Conservation (phyloP, 805 yeast genomes). For the Candida odintsovae region DNA sequence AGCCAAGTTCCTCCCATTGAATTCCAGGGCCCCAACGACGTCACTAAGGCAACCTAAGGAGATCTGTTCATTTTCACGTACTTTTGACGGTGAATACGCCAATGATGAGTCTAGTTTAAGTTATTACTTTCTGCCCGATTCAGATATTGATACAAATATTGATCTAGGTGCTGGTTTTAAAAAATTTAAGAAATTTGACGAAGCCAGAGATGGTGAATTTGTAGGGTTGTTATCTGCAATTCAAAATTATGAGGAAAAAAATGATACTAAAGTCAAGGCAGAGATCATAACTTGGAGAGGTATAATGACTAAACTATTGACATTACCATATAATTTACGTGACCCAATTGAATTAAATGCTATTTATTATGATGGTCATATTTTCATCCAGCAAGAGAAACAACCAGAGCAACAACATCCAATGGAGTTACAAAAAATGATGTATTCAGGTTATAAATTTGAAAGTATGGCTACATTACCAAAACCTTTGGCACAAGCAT, state of each 20-base stretch:
- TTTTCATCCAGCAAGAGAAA: slow-evolving; percentile 48
- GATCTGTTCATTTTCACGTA: slow-evolving; percentile 59
- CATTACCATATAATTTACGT: slow-evolving; percentile 53
- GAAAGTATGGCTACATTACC: slow-evolving; percentile 72
- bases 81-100: slow-evolving; percentile 45
- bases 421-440: slow-evolving; percentile 34
- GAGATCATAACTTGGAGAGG: slow-evolving; percentile 86
- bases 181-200: slow-evolving; percentile 52
- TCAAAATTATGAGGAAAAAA: slow-evolving; percentile 44
- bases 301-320: slow-evolving; percentile 65
- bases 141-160: slow-evolving; percentile 50
- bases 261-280: slow-evolving; percentile 39
- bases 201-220: slow-evolving; percentile 50
- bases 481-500: slow-evolving; percentile 65
- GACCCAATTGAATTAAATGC: slow-evolving; percentile 59
- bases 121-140: slow-evolving; percentile 81
- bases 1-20: slow-evolving; percentile 13
- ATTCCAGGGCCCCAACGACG: slow-evolving; percentile 49
- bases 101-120: slow-evolving; percentile 49
- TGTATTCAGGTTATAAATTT: slow-evolving; percentile 78
- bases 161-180: slow-evolving; percentile 64
- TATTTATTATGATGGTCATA: slow-evolving; percentile 67
- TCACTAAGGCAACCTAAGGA: slow-evolving; percentile 85
- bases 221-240: slow-evolving; percentile 54
- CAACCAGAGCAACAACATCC: slow-evolving; percentile 18